A percentile compares a stretch with the other conserved stretches of the same genome.
Evolutionary conservation across 2,329 filamentous ascomycete genomes (phyloP).

Genomic region (Diaporthe destruens): DNA sequence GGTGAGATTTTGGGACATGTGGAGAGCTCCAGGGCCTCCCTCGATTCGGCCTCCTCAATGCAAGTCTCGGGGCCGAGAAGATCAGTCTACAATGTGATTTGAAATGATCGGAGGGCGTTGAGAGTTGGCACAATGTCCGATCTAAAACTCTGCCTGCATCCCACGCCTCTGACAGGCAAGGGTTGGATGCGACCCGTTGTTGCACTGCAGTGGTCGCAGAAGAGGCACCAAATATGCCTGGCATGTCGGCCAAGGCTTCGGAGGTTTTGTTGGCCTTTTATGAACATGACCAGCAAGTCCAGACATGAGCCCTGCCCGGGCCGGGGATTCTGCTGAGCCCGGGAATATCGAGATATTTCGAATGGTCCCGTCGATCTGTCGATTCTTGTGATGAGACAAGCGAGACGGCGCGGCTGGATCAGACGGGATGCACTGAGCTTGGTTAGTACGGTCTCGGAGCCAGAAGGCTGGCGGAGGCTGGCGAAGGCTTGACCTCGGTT

Average conservation of each 20-base stretch:
- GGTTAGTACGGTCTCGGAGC: neutral
- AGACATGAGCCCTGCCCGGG: neutral
- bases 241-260: neutral
- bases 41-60: constrained; percentile 18
- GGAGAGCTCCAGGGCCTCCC: constrained; percentile 12
- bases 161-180: constrained; percentile 15
- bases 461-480: neutral
- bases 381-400: constrained; percentile 3
- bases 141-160: constrained; percentile 9
- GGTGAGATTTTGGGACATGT: constrained; percentile 28
- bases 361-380: constrained; percentile 4
- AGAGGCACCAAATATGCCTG: neutral
- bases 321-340: neutral
- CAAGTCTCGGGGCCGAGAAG: constrained; percentile 23
- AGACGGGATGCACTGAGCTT: neutral
- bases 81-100: constrained; percentile 14
- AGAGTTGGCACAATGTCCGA: constrained; percentile 5
- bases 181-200: neutral
- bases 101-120: constrained; percentile 8
- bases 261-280: neutral
- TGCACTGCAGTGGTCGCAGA: constrained; percentile 13
- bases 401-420: constrained; percentile 8
- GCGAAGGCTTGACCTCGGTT: constrained; percentile 1
- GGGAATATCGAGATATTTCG: constrained; percentile 4
- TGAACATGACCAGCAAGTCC: neutral